phyloP scores from a whole-genome alignment of 2,329 filamentous ascomycete genomes.

The Didymella lethalis region DNA sequence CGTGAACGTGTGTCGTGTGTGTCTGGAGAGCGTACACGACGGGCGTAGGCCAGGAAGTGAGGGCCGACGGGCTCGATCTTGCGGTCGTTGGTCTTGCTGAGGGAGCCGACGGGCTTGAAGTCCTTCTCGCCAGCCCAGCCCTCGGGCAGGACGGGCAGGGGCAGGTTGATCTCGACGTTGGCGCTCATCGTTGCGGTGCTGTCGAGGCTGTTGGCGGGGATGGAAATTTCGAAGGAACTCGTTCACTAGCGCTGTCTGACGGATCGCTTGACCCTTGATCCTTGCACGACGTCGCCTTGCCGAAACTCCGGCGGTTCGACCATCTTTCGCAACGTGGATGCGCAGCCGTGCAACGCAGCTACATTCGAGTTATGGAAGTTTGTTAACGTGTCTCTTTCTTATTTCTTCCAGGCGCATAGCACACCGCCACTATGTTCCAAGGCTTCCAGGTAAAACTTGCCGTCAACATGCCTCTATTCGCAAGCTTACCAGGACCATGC shows the following conservation, averaged over 20 bases:
- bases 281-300: background rate
- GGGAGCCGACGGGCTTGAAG: slow-evolving; percentile 82
- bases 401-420: slow-evolving; percentile 22
- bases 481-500: slow-evolving; percentile 31
- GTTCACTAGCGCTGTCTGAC: background rate
- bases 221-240: slow-evolving; percentile 14
- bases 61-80: slow-evolving; percentile 95
- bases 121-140: slow-evolving; percentile 90
- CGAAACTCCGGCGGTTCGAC: background rate
- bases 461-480: slow-evolving; percentile 31
- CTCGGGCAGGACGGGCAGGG: slow-evolving; percentile 77
- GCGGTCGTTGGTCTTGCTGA: slow-evolving; percentile 80
- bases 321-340: slow-evolving; percentile 8
- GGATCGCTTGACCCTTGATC: background rate
- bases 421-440: slow-evolving; percentile 46
- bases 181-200: slow-evolving; percentile 62
- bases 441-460: slow-evolving; percentile 38
- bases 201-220: slow-evolving; percentile 12
- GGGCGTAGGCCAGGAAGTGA: slow-evolving; percentile 96
- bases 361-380: background rate
- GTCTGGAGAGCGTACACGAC: slow-evolving; percentile 69
- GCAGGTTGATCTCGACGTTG: slow-evolving; percentile 67
- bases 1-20: background rate
- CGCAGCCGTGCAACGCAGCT: background rate
- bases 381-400: background rate